These are phyloP conservation scores for Globisporangium iwayamae DNA, from an alignment of 352 stramenopile species.

Conservation along the genomic window DNA sequence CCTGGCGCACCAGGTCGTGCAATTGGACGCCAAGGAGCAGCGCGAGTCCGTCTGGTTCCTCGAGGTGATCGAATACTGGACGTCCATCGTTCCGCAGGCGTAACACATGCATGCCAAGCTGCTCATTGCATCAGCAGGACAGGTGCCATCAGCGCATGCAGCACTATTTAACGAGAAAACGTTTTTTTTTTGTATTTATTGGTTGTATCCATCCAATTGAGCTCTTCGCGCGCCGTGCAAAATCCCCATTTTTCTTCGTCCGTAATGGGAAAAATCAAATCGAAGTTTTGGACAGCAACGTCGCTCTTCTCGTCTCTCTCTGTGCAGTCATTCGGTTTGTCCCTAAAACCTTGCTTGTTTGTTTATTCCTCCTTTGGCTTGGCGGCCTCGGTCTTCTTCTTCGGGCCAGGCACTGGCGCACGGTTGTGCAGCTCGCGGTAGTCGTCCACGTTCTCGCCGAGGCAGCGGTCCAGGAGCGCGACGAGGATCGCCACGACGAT, in stretches of 20 bases:
- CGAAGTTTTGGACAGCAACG: neutral
- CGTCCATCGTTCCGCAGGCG: slow-evolving; percentile 25
- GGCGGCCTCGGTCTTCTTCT: slow-evolving; percentile 17
- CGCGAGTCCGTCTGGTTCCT: slow-evolving; percentile 68
- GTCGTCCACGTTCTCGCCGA: slow-evolving; percentile 53
- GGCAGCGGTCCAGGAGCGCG: slow-evolving; percentile 68
- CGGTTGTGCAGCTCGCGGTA: slow-evolving; percentile 43
- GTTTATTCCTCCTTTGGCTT: slow-evolving; percentile 51
- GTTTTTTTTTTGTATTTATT: neutral
- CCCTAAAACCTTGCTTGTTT: too few species aligned
- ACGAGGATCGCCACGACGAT: slow-evolving; percentile 68
- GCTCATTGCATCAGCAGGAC: neutral
- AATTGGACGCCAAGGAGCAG: slow-evolving; percentile 48
- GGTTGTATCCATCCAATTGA: neutral
- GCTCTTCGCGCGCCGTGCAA: neutral
- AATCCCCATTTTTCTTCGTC: neutral
- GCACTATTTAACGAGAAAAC: slow-evolving; percentile 6
- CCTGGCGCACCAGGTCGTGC: slow-evolving; percentile 60
- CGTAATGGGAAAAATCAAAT: neutral
- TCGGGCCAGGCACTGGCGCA: slow-evolving; percentile 24
- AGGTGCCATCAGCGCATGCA: neutral
- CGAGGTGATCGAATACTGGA: slow-evolving; percentile 76
- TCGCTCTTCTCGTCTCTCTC: neutral
- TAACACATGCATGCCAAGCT: slow-evolving; percentile 1
- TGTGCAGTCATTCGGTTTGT: neutral